Base-by-base conservation (phyloP, 805 yeast genomes). In the Isabelozyma heimii region DNA sequence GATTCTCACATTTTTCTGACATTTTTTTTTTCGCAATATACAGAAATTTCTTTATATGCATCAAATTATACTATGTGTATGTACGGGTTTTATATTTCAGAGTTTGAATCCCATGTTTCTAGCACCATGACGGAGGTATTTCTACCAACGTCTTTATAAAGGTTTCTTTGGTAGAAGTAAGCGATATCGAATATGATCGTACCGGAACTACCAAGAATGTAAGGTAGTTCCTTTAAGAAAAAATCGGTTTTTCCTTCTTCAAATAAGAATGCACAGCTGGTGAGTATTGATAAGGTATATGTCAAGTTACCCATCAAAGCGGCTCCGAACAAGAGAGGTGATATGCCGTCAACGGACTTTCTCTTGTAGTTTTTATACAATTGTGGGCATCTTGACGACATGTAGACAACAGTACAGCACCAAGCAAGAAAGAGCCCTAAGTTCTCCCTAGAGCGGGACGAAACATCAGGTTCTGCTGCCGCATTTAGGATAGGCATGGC, bases 331-430 rank as follows among this genome's bases (percentile, higher is more conserved):
- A 91, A 72, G 42, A 87, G 66, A 17, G 95, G 89, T 1, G 97
- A 87, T 2, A 91, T 74, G 2, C 97, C 97, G 33, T 86, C 85
- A 0, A 95, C 94, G 1, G 97, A 88, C 62, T 88, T 87, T 38
- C 97, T 75, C 46, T 71, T 57, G 62, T 81, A 85, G 67, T 91
- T 91, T 63, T 87, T 90, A 61, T 78, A 70, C 45, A 91, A 71
- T 62, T 91, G 98, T 1, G 98, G 98, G 43, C 90, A 64, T 52
- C 98, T 76, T 2, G 97, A 87, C 9, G 83, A 72, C 42, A 90
- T 77, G 61, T 92, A 91, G 47, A 89, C 82, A 5, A 67, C 56
- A 0, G 96, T 88, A 53, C 96, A 89, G 2, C 77, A 56, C 95
- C 97, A 91, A 0, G 97, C 91, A 40, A 87, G 52, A 7, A 58